These are phyloP conservation scores for Inonotus hispidus DNA, from an alignment of 1,284 basidiomycete species.

Conservation along the genomic window DNA sequence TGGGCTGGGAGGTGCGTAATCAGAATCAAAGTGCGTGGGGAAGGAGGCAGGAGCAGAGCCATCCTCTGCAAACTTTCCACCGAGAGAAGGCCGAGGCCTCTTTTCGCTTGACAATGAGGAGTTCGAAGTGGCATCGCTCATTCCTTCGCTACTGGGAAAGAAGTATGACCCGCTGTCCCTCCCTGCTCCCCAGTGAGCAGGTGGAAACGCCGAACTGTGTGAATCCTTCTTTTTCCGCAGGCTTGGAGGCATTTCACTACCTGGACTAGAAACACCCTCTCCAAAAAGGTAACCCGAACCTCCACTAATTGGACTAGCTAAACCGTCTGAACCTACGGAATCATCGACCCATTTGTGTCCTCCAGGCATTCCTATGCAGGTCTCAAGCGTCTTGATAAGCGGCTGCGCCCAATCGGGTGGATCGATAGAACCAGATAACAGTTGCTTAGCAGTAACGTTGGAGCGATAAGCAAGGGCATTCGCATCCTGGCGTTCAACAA, in stretches of 20 bases:
- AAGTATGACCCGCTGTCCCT: constrained; percentile 48
- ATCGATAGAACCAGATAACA: constrained; percentile 73
- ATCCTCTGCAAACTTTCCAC: constrained; percentile 20
- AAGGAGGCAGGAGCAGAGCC: constrained; percentile 30
- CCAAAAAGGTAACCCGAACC: constrained; percentile 53
- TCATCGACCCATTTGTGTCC: constrained; percentile 66
- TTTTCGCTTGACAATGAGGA: constrained; percentile 24
- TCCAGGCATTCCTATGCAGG: constrained; percentile 67
- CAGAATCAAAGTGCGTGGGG: constrained; percentile 35
- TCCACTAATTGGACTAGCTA: constrained; percentile 19
- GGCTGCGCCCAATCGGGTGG: constrained; percentile 73
- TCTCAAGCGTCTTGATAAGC: constrained; percentile 70
- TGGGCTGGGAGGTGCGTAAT: constrained; percentile 24
- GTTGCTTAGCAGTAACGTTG: constrained; percentile 68
- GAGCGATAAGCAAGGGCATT: constrained; percentile 77
- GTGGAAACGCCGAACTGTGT: constrained; percentile 47
- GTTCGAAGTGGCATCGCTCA: constrained; percentile 31
- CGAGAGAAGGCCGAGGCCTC: constrained; percentile 1
- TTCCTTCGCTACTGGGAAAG: constrained; percentile 28
- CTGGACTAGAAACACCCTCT: constrained; percentile 40
- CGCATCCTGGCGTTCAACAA: constrained; percentile 91
- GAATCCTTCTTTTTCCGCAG: constrained; percentile 43
- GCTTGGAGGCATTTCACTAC: constrained; percentile 29
- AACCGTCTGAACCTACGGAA: constrained; percentile 23
- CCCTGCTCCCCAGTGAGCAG: constrained; percentile 52